These are phyloP conservation scores for Amanita thiersii DNA, from an alignment of 768 basidiomycete genomes.

Conservation along the genomic window DNA sequence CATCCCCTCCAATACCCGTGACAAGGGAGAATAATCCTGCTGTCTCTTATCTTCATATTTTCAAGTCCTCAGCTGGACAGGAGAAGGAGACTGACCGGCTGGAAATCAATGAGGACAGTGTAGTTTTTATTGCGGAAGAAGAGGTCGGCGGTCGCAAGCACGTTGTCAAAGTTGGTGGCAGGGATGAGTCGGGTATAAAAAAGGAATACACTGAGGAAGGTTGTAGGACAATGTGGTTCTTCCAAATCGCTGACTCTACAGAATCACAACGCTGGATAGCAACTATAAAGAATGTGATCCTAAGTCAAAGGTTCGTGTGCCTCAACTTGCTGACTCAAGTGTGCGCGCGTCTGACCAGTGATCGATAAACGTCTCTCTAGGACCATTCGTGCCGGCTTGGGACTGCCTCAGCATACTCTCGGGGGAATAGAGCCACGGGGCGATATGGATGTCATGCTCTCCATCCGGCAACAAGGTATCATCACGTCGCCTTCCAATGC, in stretches of 20 bases:
- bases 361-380: conserved; percentile 24
- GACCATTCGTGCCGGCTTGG: conserved; percentile 62
- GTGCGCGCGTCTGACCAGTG: neutral
- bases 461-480: conserved; percentile 65
- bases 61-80: conserved; percentile 50
- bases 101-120: conserved; percentile 69
- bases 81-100: conserved; percentile 69
- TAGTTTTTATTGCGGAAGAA: conserved; percentile 66
- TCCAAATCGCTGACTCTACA: conserved; percentile 52
- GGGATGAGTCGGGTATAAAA: conserved; percentile 44
- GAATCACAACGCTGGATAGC: conserved; percentile 75
- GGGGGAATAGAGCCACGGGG: conserved; percentile 58
- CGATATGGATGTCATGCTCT: conserved; percentile 79
- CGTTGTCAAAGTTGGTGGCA: conserved; percentile 64
- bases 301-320: conserved; percentile 53
- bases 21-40: conserved; percentile 27
- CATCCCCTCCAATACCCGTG: conserved; percentile 33
- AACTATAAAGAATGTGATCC: conserved; percentile 62
- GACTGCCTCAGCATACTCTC: conserved; percentile 30
- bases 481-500: conserved; percentile 26
- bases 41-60: conserved; percentile 62
- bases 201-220: conserved; percentile 41
- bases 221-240: conserved; percentile 56
- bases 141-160: conserved; percentile 36
- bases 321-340: neutral